Conservation (phyloP, 1,284 basidiomycete genomes). For the Ganoderma boninense region DNA sequence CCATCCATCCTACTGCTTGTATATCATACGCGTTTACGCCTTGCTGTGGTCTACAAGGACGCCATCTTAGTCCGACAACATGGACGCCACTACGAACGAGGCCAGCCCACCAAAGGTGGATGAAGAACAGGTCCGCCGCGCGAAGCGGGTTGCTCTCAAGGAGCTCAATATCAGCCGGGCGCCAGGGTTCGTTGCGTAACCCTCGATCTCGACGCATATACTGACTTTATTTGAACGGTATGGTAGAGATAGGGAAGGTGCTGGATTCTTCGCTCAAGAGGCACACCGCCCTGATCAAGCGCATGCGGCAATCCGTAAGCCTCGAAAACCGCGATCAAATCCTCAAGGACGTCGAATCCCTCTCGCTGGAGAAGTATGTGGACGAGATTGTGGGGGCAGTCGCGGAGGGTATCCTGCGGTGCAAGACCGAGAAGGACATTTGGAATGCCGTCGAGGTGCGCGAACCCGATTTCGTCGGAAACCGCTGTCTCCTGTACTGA, state of each 20-base stretch:
- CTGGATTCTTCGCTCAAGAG: constrained; percentile 94
- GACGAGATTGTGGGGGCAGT: constrained; percentile 93
- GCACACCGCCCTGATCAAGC: constrained; percentile 93
- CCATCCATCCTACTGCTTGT: constrained; percentile 4
- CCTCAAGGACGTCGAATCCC: constrained; percentile 88
- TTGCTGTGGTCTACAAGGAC: background rate
- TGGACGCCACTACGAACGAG: constrained; percentile 36
- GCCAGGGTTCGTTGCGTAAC: constrained; percentile 51
- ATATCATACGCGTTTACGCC: background rate
- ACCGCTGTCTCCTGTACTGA: constrained; percentile 10
- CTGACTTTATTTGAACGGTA: background rate
- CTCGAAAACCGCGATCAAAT: constrained; percentile 85
- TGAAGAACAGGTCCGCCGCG: constrained; percentile 67
- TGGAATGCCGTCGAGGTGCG: constrained; percentile 92
- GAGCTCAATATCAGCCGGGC: constrained; percentile 57
- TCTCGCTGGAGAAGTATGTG: constrained; percentile 95
- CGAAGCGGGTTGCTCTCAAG: constrained; percentile 65
- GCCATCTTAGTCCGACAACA: constrained; percentile 3
- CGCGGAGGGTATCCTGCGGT: constrained; percentile 85
- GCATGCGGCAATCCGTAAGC: constrained; percentile 84
- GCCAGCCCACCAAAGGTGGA: constrained; percentile 53
- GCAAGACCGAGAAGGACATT: constrained; percentile 90
- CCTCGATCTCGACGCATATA: background rate
- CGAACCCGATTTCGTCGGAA: constrained; percentile 19
- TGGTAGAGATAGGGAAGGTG: constrained; percentile 62